Conservation (phyloP, 768 basidiomycete species). For the Suillus ampliporus region DNA sequence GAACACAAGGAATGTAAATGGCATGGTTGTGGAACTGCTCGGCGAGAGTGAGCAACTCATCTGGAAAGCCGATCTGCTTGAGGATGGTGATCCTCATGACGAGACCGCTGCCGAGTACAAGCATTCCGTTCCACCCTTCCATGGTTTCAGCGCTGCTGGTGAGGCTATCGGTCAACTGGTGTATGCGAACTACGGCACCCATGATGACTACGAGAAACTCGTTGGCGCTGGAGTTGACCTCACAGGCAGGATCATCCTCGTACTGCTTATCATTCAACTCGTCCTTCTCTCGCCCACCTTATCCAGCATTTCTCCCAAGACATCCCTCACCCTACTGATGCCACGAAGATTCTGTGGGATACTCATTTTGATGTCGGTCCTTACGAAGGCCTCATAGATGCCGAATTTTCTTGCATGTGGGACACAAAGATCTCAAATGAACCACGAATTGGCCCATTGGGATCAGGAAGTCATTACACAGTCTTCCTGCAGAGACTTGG, state of each 20-base stretch:
- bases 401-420: slow-evolving; percentile 48
- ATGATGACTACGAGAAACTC: slow-evolving; percentile 72
- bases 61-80: slow-evolving; percentile 77
- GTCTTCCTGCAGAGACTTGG: slow-evolving; percentile 87
- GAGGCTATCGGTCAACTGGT: slow-evolving; percentile 72
- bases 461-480: slow-evolving; percentile 90
- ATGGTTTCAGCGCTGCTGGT: slow-evolving; percentile 81
- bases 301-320: slow-evolving; percentile 57
- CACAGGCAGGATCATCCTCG: slow-evolving; percentile 77
- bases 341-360: slow-evolving; percentile 61
- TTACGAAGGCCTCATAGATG: slow-evolving; percentile 48
- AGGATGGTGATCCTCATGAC: slow-evolving; percentile 74
- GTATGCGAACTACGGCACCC: slow-evolving; percentile 82
- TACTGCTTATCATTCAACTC: too few relatives aligned
- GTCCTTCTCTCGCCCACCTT: slow-evolving; percentile 72
- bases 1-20: slow-evolving; percentile 67
- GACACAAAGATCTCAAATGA: slow-evolving; percentile 37
- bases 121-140: slow-evolving; percentile 80
- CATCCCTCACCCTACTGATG: slow-evolving; percentile 60
- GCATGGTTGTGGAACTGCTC: slow-evolving; percentile 70
- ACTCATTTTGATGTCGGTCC: slow-evolving; percentile 60
- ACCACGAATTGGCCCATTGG: slow-evolving; percentile 57
- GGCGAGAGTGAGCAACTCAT: slow-evolving; percentile 55
- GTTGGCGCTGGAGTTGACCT: slow-evolving; percentile 69
- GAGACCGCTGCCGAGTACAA: slow-evolving; percentile 70